Percentiles rank a stretch among this genome's conserved stretches.
phyloP scores from a whole-genome alignment of 2,329 filamentous ascomycete species.

The Cucurbitaria berberidis region DNA sequence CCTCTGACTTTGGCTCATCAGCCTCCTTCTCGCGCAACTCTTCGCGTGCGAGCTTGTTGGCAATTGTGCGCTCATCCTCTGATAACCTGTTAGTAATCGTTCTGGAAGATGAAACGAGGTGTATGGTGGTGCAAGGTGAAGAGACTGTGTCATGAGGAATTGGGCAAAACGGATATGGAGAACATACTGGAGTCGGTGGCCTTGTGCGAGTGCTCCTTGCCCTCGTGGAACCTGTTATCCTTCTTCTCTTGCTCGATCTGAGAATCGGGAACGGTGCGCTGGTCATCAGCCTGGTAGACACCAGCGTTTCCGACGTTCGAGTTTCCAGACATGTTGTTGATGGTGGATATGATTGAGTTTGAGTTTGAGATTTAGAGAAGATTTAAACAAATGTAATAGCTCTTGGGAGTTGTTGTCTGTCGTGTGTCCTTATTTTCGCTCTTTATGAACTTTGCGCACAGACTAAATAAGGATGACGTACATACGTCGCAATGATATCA shows the following conservation, averaged over 20 bases:
- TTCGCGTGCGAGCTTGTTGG: conserved; percentile 72
- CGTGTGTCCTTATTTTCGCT: not conserved
- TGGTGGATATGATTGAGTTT: conserved; percentile 5
- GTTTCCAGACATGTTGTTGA: conserved; percentile 56
- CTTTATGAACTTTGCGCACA: conserved; percentile 2
- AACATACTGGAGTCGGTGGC: conserved; percentile 73
- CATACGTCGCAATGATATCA: conserved; percentile 26
- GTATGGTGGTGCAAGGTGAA: not conserved
- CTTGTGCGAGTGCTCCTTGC: conserved; percentile 71
- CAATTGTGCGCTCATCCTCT: conserved; percentile 74
- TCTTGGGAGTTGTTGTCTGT: not conserved
- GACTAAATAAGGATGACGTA: conserved; percentile 22
- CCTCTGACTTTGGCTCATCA: conserved; percentile 32
- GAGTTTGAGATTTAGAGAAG: not conserved
- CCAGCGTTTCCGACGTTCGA: conserved; percentile 70
- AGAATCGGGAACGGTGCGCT: conserved; percentile 67
- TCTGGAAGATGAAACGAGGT: not conserved
- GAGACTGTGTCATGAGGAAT: not conserved
- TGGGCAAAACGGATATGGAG: not conserved
- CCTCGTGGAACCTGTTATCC: conserved; percentile 72
- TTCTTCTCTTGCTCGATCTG: conserved; percentile 60
- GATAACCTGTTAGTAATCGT: conserved; percentile 33
- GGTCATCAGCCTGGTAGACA: conserved; percentile 79
- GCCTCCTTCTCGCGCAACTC: conserved; percentile 58
- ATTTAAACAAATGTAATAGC: not conserved